Base-by-base conservation (phyloP, 176 grass and related monocot species). In the Oryza rufipogon region DNA sequence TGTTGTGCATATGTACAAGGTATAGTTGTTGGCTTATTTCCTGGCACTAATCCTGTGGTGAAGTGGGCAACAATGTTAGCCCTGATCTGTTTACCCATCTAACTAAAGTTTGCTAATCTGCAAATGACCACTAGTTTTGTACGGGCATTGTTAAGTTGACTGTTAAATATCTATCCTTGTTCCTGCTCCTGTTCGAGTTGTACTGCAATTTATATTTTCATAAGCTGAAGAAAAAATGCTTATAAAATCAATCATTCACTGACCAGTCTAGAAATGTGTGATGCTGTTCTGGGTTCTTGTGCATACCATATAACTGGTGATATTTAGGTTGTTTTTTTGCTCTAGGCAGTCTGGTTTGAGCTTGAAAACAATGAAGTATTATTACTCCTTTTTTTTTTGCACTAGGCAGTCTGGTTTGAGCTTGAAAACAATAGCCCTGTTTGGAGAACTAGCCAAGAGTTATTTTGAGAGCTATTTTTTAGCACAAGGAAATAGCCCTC, bases 191-290 rank as follows among this genome's bases (percentile, higher is more conserved):
- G 49, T 70, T 65, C 20, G 26, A 15, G 4, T 87, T 9, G 22
- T 81, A 20, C 17, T 75, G 73, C n/a, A 11, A 34, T 28, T 49
- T 63, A 74, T 74, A 19, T 75, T 85, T 73, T 56, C 7, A 4
- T 64, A 75, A 49, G 36, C 38, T 70, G 81, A 75, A 51, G 30
- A 68, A 49, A 83, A 52, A 28, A 67, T 36, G 45, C 71, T 19
- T 42, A 76, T 75, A 82, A 46, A 63, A 47, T 15, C 11, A 19
- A 22, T 11, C 16, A 73, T 63, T 38, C 23, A 64, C 69, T 74
- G 25, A 47, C 42, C 6, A 25, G 38, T 23, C 14, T 65, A 51
- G 16, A 68, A 39, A 69, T 88, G 6, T 60, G 46, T 9, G 16
- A 47, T 61, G 4, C 38, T 68, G 17, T 75, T 75, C 10, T 38